Evolutionary conservation across 2,329 filamentous ascomycete genomes (phyloP).

Genomic region (Cordyceps tenuipes): DNA sequence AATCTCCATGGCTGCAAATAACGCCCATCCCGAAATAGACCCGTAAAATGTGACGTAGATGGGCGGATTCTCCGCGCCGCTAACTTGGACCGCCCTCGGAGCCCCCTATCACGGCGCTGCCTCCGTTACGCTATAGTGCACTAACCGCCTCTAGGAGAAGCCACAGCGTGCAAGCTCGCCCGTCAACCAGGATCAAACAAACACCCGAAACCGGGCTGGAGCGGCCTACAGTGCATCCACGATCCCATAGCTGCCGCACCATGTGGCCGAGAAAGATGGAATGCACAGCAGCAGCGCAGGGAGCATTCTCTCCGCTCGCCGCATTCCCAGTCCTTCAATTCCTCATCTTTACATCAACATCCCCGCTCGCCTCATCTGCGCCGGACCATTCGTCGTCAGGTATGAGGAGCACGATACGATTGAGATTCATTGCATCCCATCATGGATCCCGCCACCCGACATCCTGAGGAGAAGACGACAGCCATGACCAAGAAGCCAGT

Average conservation of each 20-base stretch:
- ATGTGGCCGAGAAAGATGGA: neutral
- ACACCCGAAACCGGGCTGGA: neutral
- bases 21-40: neutral
- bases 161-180: neutral
- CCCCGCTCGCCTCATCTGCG: neutral
- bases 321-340: neutral
- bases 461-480: neutral
- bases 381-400: neutral
- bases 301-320: neutral
- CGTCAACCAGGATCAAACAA: neutral
- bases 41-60: constrained; percentile 6
- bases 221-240: neutral
- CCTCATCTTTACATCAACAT: neutral
- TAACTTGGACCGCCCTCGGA: neutral
- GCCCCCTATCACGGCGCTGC: constrained; percentile 10
- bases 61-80: neutral
- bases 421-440: neutral
- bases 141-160: constrained; percentile 1
- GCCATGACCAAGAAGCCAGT: neutral
- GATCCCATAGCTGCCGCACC: neutral
- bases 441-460: neutral
- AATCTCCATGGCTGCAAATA: neutral
- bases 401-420: neutral
- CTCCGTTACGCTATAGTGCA: constrained; percentile 3
- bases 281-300: neutral